Evolutionary conservation across 768 basidiomycete species (phyloP), one percentile per base, ranked within the genome.

Genomic region (Auricularia sp.): DNA sequence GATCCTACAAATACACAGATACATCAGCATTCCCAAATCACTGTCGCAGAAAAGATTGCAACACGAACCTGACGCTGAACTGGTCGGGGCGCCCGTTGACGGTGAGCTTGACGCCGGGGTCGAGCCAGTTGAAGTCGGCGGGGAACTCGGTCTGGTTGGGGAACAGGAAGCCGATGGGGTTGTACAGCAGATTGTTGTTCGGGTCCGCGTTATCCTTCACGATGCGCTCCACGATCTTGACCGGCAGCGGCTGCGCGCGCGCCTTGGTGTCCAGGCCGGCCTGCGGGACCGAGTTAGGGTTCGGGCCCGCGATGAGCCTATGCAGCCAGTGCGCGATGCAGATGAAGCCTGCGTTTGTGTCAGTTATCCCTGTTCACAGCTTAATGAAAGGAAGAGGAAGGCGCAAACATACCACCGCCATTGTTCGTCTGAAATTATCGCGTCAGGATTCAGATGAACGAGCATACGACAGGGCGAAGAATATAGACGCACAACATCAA

Each of bases 181-280:
- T 83, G 72, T 83, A 84, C 18, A 80, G 69, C 6, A 83, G 72
- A 1, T 74, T 58, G 21, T 74, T 66, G 60, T 79, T 68, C 2
- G 83, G 83, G 70, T 84, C 84, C 7, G 71, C 75, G 10, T 77
- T 78, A 12, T 62, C 36, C 14, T 75, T 70, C 12, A 75, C 72
- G 64, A 84, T 79, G 35, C 72, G 70, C 67, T 80, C 70, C 33
- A 79, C 80, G 63, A 86, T 81, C 34, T 78, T 72, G 63, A 77
- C 80, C 11, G 83, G 83, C 36, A 86, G 74, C 1, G 79, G 77
- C 3, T 80, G 78, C 35, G 76, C 79, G 56, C 83, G 80, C 21
- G 79, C 73, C 39, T 73, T 75, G 23, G 83, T 82, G 70, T 84
- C 79, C 23, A 85, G 71, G 0, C 83, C 83, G 36, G 83, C 80